These are phyloP conservation scores for Arthrobotrys entomopaga DNA, from an alignment of 2,329 filamentous ascomycete genomes.

Conservation along the genomic window DNA sequence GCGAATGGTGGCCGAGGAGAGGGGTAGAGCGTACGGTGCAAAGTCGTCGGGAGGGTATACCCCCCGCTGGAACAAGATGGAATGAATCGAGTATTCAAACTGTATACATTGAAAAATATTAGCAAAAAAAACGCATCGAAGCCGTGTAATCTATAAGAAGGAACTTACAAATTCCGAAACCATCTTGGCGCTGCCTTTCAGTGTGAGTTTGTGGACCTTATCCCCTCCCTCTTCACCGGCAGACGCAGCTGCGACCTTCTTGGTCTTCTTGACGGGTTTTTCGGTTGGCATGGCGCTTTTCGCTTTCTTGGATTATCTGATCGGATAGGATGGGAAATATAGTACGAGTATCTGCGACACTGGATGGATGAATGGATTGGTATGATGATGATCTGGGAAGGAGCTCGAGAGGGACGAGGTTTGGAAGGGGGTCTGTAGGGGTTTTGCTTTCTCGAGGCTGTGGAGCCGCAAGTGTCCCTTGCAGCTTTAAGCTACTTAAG, in stretches of 20 bases:
- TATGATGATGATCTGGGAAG: neutral
- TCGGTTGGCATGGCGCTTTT: slow-evolving; percentile 54
- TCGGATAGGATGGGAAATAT: neutral
- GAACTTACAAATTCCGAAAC: slow-evolving; percentile 90
- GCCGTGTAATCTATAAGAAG: neutral
- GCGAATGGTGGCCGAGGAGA: neutral
- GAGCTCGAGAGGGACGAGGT: slow-evolving; percentile 3
- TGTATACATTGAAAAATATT: slow-evolving; percentile 59
- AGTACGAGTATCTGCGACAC: neutral
- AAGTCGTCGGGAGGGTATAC: slow-evolving; percentile 96
- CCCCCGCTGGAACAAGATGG: slow-evolving; percentile 75
- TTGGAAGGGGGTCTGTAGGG: slow-evolving; percentile 18
- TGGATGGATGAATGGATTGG: neutral
- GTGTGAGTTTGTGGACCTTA: slow-evolving; percentile 92
- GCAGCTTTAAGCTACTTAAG: slow-evolving; percentile 49
- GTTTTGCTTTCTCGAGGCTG: slow-evolving; percentile 23
- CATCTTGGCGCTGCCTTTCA: slow-evolving; percentile 85
- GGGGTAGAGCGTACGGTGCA: slow-evolving; percentile 75
- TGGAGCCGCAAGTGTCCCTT: slow-evolving; percentile 21
- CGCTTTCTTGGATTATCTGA: neutral
- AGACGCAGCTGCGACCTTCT: slow-evolving; percentile 63
- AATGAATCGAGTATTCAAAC: slow-evolving; percentile 99
- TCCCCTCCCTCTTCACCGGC: slow-evolving; percentile 68
- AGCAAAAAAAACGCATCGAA: too few species aligned
- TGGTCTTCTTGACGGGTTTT: slow-evolving; percentile 61